Evolutionary conservation across 176 grass and related monocot genomes (phyloP).

Genomic region (Eragrostis nindensis): DNA sequence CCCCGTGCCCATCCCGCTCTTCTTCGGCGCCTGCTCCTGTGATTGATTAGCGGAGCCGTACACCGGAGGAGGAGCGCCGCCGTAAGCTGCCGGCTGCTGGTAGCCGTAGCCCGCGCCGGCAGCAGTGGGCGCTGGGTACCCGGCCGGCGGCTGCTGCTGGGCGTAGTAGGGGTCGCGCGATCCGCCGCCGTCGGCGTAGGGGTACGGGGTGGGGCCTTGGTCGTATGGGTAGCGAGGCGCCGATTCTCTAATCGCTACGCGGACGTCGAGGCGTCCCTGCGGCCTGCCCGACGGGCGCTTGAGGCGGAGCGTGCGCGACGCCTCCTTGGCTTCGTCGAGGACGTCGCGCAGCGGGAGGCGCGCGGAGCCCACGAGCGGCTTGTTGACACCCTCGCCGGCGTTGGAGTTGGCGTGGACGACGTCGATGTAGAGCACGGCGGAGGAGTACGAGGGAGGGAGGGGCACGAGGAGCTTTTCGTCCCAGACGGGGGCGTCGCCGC

Average conservation of each 20-base stretch:
- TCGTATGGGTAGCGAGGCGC: conserved; percentile 43
- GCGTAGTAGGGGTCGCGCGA: background rate
- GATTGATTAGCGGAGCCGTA: background rate
- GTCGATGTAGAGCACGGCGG: conserved; percentile 72
- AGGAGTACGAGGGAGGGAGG: too few species aligned
- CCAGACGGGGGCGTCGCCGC: conserved; percentile 58
- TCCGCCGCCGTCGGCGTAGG: background rate
- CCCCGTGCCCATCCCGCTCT: conserved; percentile 50
- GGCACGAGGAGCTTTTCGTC: conserved; percentile 69
- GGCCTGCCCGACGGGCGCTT: conserved; percentile 77
- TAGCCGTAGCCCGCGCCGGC: background rate
- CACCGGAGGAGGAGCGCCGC: background rate
- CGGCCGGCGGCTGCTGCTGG: background rate
- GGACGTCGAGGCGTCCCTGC: conserved; percentile 67
- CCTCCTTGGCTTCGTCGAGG: conserved; percentile 60
- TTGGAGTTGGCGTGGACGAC: conserved; percentile 69
- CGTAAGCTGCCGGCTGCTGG: background rate
- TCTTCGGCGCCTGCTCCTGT: background rate
- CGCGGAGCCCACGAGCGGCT: conserved; percentile 74
- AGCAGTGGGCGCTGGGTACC: background rate
- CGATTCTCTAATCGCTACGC: conserved; percentile 56
- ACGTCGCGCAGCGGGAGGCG: conserved; percentile 70
- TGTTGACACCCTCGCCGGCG: conserved; percentile 66
- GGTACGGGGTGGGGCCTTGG: background rate
- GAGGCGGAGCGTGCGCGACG: conserved; percentile 50